Evolutionary conservation across 129 eudicot genomes (phyloP).

Genomic region (Helianthus tuberosus): DNA sequence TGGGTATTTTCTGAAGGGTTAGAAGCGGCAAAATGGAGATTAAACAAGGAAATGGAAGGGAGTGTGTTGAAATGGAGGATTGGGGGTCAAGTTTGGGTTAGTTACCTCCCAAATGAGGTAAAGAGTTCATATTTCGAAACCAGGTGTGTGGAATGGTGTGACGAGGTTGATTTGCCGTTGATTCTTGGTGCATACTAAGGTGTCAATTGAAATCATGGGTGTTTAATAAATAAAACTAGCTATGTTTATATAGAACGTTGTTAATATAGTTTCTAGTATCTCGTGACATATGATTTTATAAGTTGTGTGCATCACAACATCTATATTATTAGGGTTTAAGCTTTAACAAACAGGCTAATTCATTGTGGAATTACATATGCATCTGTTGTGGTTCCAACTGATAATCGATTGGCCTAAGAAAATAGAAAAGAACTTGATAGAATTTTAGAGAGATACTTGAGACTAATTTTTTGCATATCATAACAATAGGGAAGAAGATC

Average conservation of each 20-base stretch:
- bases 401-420: no score
- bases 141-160: constrained; percentile 88
- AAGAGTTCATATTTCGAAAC: constrained; percentile 69
- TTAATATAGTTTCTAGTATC: not conserved
- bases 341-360: no score
- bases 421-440: no score
- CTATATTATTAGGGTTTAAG: no score
- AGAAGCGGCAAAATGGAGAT: constrained; percentile 78
- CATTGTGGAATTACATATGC: no score
- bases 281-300: no score
- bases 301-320: no score
- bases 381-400: no score
- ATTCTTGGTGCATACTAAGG: constrained; percentile 35
- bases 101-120: constrained; percentile 71
- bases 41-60: constrained; percentile 93
- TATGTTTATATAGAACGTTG: not conserved
- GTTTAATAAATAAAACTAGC: not conserved
- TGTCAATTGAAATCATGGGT: not conserved
- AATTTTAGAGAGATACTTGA: no score
- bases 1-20: constrained; percentile 59
- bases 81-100: constrained; percentile 79
- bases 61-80: constrained; percentile 97
- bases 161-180: constrained; percentile 88
- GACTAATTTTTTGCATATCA: no score
- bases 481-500: no score